phyloP scores from a whole-genome alignment of 495 filamentous ascomycete genomes.

The Hyaloscypha hepaticicola region DNA sequence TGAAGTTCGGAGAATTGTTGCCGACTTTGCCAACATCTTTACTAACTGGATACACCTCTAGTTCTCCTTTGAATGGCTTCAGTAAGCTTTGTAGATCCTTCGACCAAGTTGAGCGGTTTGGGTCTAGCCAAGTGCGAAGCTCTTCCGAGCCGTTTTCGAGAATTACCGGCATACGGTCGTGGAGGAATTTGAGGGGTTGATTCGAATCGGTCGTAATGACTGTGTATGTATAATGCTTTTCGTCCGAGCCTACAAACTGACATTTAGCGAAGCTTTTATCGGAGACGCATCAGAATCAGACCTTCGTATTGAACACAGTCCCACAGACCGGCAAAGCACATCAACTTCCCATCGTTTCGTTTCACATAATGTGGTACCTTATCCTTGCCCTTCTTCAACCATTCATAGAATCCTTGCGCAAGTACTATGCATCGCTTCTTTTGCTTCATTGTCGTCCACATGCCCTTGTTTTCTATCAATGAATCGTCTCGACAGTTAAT shows the following conservation, averaged over 20 bases:
- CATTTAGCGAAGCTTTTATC: slow-evolving; percentile 41
- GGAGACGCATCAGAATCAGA: slow-evolving; percentile 34
- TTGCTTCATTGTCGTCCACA: slow-evolving; percentile 91
- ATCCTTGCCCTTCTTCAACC: slow-evolving; percentile 83
- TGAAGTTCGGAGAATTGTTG: slow-evolving; percentile 81
- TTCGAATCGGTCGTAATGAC: slow-evolving; percentile 88
- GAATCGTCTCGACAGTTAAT: slow-evolving; percentile 97
- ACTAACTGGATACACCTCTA: slow-evolving; percentile 82
- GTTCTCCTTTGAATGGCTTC: slow-evolving; percentile 72
- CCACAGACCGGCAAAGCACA: slow-evolving; percentile 92
- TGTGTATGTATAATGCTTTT: slow-evolving; percentile 81
- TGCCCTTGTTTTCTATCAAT: slow-evolving; percentile 67
- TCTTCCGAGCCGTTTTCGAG: slow-evolving; percentile 71
- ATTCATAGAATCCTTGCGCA: slow-evolving; percentile 94
- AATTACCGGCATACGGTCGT: slow-evolving; percentile 95
- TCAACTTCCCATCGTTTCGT: slow-evolving; percentile 76
- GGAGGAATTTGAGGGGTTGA: slow-evolving; percentile 75
- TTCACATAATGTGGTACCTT: slow-evolving; percentile 81
- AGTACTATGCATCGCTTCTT: slow-evolving; percentile 83
- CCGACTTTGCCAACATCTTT: slow-evolving; percentile 94
- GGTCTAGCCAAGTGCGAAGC: slow-evolving; percentile 80
- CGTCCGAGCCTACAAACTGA: slow-evolving; percentile 66
- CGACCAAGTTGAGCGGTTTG: slow-evolving; percentile 66
- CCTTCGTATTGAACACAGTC: slow-evolving; percentile 82
- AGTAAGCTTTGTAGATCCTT: slow-evolving; percentile 73